Evolutionary conservation across 2,329 filamentous ascomycete genomes (phyloP), one percentile per base, ranked within the genome.

Genomic region (Penicillium capsulatum): DNA sequence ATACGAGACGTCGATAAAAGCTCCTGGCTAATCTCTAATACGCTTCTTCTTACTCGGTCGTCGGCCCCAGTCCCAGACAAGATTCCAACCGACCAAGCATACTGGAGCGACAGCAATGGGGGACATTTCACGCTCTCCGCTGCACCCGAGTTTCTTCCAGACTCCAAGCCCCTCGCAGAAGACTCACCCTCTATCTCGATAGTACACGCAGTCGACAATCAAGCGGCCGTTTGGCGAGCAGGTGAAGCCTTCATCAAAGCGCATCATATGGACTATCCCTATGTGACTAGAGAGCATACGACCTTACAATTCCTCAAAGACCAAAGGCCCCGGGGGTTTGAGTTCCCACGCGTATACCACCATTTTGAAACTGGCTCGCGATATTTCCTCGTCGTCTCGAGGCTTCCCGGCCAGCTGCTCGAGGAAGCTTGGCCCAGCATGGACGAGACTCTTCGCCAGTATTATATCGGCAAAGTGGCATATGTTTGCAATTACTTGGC

Each of bases 171-270:
- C 20, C 38, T 45, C 19, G 3, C 19, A 16, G 34, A 41, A 34
- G 24, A 27, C 29, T 34, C 32, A 7, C 27, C 27, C 26, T 16
- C 2, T 34, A 39, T 44, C 32, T 34, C 24, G 9, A 39, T 22
- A 37, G 41, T 40, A 2, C 14, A 44, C 17, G 29, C 14, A 42
- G 32, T 42, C 30, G 24, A 37, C n/a, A 45, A 45, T 20, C 33
- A 39, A 10, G 35, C 43, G 22, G 43, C 43, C n/a, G 43, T 42
- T 28, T 45, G 29, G 39, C 20, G 38, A 6, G 38, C 35, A 39
- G 43, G 38, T 27, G 36, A 42, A 42, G 38, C 43, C 22, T 42
- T 45, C 17, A 42, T 45, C 32, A 39, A 44, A 36, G 40, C 32
- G 14, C 39, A 45, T 36, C 35, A 33, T 9, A 45, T 45, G 15